Conservation (phyloP, 2,329 filamentous ascomycete species). For the Myotisia sp. region DNA sequence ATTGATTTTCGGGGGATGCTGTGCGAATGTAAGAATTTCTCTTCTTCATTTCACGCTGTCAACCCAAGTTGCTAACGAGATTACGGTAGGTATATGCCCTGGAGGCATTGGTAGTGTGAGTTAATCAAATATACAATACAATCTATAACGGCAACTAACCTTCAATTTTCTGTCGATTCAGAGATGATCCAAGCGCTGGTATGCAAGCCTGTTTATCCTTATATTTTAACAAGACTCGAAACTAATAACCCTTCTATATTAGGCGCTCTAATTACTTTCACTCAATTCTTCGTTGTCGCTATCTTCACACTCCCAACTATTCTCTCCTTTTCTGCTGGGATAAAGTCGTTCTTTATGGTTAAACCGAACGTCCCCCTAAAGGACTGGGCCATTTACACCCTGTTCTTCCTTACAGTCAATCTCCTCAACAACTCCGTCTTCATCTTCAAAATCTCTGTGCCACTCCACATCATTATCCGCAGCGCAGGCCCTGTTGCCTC, state of each 20-base stretch:
- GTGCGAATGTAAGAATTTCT: slow-evolving; percentile 58
- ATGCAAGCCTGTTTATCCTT: slow-evolving; percentile 18
- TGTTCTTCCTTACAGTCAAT: slow-evolving; percentile 86
- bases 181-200: slow-evolving; percentile 74
- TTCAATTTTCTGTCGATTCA: slow-evolving; percentile 23
- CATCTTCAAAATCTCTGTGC: slow-evolving; percentile 89
- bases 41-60: not conserved
- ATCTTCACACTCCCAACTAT: slow-evolving; percentile 63
- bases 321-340: slow-evolving; percentile 46
- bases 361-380: slow-evolving; percentile 67
- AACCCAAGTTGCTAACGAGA: slow-evolving; percentile 11
- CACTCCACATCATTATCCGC: slow-evolving; percentile 88
- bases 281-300: slow-evolving; percentile 74
- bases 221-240: no score
- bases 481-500: slow-evolving; percentile 94
- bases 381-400: slow-evolving; percentile 77
- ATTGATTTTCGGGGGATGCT: slow-evolving; percentile 91
- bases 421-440: slow-evolving; percentile 96
- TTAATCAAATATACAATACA: slow-evolving; percentile 9
- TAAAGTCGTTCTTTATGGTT: slow-evolving; percentile 57
- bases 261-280: slow-evolving; percentile 78
- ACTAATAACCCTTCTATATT: slow-evolving; percentile 3
- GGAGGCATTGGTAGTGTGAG: slow-evolving; percentile 87
- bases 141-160: not conserved
- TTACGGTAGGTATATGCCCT: slow-evolving; percentile 68